Base-by-base conservation (phyloP, 2,329 filamentous ascomycete genomes). In the Tolypocladium inflatum region DNA sequence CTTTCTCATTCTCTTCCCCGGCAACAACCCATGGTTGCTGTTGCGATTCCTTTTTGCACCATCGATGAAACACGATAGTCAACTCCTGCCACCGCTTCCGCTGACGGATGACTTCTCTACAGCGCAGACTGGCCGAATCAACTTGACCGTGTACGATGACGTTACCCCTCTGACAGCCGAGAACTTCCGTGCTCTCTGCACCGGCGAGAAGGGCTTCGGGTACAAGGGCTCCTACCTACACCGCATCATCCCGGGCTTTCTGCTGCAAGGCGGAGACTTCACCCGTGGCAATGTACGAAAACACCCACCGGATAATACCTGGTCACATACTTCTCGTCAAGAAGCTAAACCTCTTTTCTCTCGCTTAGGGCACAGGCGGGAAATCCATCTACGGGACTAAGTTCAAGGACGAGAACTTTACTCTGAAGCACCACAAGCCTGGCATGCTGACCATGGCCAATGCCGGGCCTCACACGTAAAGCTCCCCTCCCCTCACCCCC, bases 261-360 rank as follows among this genome's bases (percentile, higher is more conserved):
- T 96, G 91, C 87, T 96, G 68, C 91, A 96, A 84, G 91, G 91
- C 74, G 91, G 91, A 83, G 91, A 96, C 83, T 95, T 95, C 81
- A 95, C 91, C 78, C 89, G 89, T 72, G 85, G 86, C 72, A 94
- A 95, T 78, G 91, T 96, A 81, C 75, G 89, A 78, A 26, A 51
- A 11, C 26, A 1, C 45, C 21, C 52, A 19, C 10, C 9, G 17
- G 39, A 21, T 33, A 23, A 48, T 19, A 9, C 42, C 7, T 33
- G 30, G 30, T 33, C 30, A 33, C 30, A 33, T 33, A 33, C 30
- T 33, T 33, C 30, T 33, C 30, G 30, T 33, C 30, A 33, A 33
- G 30, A 33, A 30, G 11, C 8, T 8, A 13, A 21, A 48, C 53
- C 37, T 41, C 57, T 33, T 58, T 57, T 71, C 61, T 51, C 39